phyloP scores from a whole-genome alignment of 495 filamentous ascomycete species.

The Neurospora hispaniola region DNA sequence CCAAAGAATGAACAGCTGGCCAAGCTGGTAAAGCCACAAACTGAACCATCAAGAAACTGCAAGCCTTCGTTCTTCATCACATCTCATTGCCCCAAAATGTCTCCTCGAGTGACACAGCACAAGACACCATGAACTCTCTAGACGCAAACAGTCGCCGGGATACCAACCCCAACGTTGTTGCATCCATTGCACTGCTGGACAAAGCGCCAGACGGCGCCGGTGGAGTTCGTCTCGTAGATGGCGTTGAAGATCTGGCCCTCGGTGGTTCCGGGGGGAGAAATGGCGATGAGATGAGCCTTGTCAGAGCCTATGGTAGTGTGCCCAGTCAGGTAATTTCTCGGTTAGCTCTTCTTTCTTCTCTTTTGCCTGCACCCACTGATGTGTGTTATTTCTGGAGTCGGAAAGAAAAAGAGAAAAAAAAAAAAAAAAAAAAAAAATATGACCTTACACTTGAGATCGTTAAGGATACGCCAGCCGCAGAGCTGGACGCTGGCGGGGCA shows the following conservation, averaged over 20 bases:
- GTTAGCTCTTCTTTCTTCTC: background rate
- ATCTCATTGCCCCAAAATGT: too few species aligned
- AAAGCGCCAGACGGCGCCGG: slow-evolving; percentile 1
- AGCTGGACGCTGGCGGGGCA: background rate
- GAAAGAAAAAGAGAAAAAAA: background rate
- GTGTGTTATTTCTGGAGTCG: background rate
- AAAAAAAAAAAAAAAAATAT: too few species aligned
- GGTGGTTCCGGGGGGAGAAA: background rate
- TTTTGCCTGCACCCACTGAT: background rate
- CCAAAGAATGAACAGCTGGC: background rate
- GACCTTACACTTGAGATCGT: background rate
- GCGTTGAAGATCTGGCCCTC: background rate
- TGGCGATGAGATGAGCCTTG: background rate
- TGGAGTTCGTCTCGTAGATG: slow-evolving; percentile 4
- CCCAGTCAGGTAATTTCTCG: background rate
- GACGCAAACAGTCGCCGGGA: background rate
- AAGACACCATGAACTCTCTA: background rate
- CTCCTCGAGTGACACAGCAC: background rate
- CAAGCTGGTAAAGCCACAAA: background rate
- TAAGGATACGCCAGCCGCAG: slow-evolving; percentile 1
- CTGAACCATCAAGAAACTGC: background rate
- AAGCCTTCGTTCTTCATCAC: too few species aligned
- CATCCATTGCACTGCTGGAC: background rate
- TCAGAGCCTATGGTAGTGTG: background rate
- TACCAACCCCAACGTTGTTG: background rate